A percentile compares a stretch with the other conserved stretches of the same genome.
Evolutionary conservation across 2,329 filamentous ascomycete genomes (phyloP).

Genomic region (Paracamarosporium sp.): DNA sequence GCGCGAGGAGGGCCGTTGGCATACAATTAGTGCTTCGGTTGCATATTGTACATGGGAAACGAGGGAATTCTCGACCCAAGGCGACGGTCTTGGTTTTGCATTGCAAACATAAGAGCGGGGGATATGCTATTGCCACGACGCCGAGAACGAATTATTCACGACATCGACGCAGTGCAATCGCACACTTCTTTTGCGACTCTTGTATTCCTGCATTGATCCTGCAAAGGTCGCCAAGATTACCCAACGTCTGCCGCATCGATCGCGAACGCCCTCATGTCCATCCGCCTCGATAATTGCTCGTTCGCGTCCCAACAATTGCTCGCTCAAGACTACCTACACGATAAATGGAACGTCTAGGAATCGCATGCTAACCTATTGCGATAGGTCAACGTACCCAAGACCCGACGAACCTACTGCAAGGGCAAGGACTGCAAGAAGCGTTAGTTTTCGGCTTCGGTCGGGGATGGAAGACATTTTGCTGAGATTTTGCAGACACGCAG

Average conservation of each 20-base stretch:
- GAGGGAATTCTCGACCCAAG: not conserved
- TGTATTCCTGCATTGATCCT: not conserved
- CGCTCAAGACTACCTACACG: slow-evolving; percentile 13
- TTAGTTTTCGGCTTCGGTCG: slow-evolving; percentile 25
- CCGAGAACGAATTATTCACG: too few relatives aligned
- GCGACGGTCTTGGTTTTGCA: not conserved
- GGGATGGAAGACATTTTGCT: slow-evolving; percentile 24
- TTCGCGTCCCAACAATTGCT: slow-evolving; percentile 18
- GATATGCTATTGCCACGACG: not conserved
- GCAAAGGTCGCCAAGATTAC: not conserved
- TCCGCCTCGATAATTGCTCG: slow-evolving; percentile 13
- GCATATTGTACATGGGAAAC: not conserved
- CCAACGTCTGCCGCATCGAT: not conserved
- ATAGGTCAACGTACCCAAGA: slow-evolving; percentile 98
- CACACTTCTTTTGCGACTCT: too few relatives aligned
- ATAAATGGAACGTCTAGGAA: not conserved
- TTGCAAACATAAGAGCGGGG: not conserved
- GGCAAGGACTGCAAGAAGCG: slow-evolving; percentile 83
- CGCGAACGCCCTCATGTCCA: not conserved
- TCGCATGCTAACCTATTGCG: slow-evolving; percentile 23
- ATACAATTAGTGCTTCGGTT: not conserved
- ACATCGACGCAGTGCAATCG: not conserved
- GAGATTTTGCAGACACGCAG: slow-evolving; percentile 62
- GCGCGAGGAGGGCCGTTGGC: not conserved
- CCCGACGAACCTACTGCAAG: slow-evolving; percentile 97